phyloP scores from a whole-genome alignment of 129 eudicot species.

The Heracleum sosnowskyi region DNA sequence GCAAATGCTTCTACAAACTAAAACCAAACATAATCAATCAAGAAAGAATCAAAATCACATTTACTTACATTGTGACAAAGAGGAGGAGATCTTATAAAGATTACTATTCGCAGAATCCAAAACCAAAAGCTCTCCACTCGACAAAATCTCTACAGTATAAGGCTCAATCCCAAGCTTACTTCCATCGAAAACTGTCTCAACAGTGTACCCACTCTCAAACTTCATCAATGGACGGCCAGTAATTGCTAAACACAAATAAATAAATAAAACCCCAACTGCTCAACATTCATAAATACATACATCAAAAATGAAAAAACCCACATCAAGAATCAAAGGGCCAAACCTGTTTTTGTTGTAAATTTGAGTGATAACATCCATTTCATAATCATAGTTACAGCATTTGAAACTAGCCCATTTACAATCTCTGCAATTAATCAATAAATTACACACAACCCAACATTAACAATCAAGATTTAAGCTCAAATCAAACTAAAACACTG shows the following conservation, averaged over 20 bases:
- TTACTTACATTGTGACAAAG: conserved; percentile 76
- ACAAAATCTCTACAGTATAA: conserved; percentile 59
- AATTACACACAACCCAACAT: not conserved
- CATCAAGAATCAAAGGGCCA: conserved; percentile 20
- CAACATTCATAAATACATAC: not conserved
- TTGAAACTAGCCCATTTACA: conserved; percentile 74
- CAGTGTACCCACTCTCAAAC: conserved; percentile 85
- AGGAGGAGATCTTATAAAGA: conserved; percentile 90
- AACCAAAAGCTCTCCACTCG: conserved; percentile 88
- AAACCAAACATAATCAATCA: not conserved
- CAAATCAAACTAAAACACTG: conserved; percentile 7
- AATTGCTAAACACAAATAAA: conserved; percentile 45
- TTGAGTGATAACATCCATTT: conserved; percentile 82
- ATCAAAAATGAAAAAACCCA: conserved; percentile 7
- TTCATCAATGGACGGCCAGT: conserved; percentile 90
- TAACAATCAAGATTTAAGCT: not conserved
- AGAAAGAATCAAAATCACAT: not conserved
- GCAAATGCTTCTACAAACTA: not conserved
- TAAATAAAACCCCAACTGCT: not conserved
- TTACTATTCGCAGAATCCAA: conserved; percentile 89
- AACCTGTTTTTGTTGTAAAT: conserved; percentile 77
- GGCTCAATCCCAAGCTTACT: conserved; percentile 99
- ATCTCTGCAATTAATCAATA: conserved; percentile 42
- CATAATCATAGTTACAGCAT: conserved; percentile 52
- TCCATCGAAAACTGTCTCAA: conserved; percentile 97